Base-by-base conservation (phyloP, 2,329 filamentous ascomycete genomes). In the Cladosporium halotolerans region DNA sequence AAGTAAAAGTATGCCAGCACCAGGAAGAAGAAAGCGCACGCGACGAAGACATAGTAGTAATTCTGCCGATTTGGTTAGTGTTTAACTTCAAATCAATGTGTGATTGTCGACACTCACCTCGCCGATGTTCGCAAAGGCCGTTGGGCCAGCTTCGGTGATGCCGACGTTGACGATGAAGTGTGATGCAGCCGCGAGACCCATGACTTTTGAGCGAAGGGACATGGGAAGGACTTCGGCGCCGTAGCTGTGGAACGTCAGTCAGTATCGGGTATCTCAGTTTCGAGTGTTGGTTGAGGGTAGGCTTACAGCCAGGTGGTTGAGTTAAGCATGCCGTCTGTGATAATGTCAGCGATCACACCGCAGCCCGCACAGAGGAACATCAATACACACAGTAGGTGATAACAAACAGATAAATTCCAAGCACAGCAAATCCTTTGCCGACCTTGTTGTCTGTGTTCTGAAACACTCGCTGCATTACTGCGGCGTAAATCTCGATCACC, bases 1-100 rank as follows among this genome's bases (percentile, higher is more conserved):
- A 80, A 81, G 61, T 75, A 81, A 47, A 80, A 71, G 61, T 77
- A 81, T 0, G 75, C 77, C 19, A 80, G 57, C 2, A 72, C 64
- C 0, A 80, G 61, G 66, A 80, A 82, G 66, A 80, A 74, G 1
- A 67, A 23, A 2, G 75, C 75, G 58, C 78, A 81, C 4, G 60
- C 74, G 2, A 81, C 77, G 55, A 82, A 82, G 14, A 82, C 79
- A 55, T 81, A 82, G 63, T 82, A 82, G 63, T 81, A 82, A 57
- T 81, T 82, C 58, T 82, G 74, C n/a, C 3, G 0, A 3, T 2
- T 31, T 13, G 11, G n/a, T 44, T 2, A 50, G 46, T 28, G 2
- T 36, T n/a, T 14, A 16, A 3, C n/a, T 39, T 39, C 8, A 14
- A 28, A 1, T 2, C 3, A 11, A 2, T 1, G 2, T 8, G 11